A percentile compares a stretch with the other conserved stretches of the same genome.
phyloP scores from a whole-genome alignment of 305 asterid genomes.

The Fraxinus sp. region DNA sequence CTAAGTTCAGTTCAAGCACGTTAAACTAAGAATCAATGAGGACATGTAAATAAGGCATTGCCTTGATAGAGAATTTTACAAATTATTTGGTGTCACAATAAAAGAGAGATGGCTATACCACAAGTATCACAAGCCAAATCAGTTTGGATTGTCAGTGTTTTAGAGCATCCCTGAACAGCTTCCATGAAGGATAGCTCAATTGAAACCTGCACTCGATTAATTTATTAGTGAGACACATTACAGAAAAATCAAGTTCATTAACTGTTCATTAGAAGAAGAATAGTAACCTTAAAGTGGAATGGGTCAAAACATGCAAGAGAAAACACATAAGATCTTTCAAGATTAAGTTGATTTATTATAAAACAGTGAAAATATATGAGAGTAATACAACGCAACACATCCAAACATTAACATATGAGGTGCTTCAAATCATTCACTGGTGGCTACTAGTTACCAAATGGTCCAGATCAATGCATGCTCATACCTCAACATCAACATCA shows the following conservation, averaged over 20 bases:
- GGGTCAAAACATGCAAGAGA: constrained; percentile 24
- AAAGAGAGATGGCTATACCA: constrained; percentile 45
- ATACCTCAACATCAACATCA: neutral
- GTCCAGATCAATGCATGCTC: neutral
- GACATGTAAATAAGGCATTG: neutral
- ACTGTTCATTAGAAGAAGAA: constrained; percentile 1
- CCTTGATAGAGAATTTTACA: constrained; percentile 5
- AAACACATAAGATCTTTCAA: constrained; percentile 26
- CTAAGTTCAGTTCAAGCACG: constrained; percentile 7
- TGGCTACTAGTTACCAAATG: neutral
- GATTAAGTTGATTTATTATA: neutral
- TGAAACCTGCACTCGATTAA: constrained; percentile 48
- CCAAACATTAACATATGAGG: constrained; percentile 3
- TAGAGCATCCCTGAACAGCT: constrained; percentile 95
- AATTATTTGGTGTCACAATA: neutral
- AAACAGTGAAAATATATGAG: neutral
- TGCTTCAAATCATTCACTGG: constrained; percentile 11
- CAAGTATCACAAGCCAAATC: constrained; percentile 76
- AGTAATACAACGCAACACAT: constrained; percentile 3
- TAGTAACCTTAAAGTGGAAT: constrained; percentile 49
- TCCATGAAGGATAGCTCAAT: constrained; percentile 91
- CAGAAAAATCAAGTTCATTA: neutral
- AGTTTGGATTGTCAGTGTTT: constrained; percentile 63
- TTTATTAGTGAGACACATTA: constrained; percentile 12
- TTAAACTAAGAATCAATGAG: neutral